These are phyloP conservation scores for Wakefieldia striispora DNA, from an alignment of 768 basidiomycete species.

Conservation along the genomic window DNA sequence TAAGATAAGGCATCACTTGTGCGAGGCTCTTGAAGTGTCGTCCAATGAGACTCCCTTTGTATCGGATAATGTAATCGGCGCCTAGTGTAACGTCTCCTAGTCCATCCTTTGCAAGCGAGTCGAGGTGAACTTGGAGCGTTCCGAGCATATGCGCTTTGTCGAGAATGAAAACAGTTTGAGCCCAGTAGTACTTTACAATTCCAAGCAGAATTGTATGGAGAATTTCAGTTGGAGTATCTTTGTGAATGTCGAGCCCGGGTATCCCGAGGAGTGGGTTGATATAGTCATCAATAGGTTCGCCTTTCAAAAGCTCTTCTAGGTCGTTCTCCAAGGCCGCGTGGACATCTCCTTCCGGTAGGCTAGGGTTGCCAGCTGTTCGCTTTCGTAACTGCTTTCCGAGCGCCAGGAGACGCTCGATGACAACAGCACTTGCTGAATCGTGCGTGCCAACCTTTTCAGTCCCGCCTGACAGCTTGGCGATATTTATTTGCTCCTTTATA, in stretches of 20 bases:
- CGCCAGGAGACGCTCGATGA: background rate
- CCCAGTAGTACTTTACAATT: conserved; percentile 35
- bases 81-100: conserved; percentile 23
- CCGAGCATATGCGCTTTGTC: conserved; percentile 19
- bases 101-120: conserved; percentile 23
- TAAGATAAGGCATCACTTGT: conserved; percentile 29
- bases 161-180: conserved; percentile 18
- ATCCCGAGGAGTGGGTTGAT: background rate
- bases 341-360: background rate
- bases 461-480: too few relatives aligned
- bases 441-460: too few relatives aligned
- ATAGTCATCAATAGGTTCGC: background rate
- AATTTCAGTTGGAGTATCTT: conserved; percentile 34
- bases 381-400: background rate
- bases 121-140: conserved; percentile 23
- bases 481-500: too few relatives aligned
- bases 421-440: too few relatives aligned
- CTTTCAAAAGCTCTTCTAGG: background rate
- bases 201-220: conserved; percentile 35
- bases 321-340: background rate
- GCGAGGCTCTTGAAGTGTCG: conserved; percentile 32
- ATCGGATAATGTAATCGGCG: conserved; percentile 33
- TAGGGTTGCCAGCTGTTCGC: background rate
- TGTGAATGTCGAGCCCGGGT: conserved; percentile 18
- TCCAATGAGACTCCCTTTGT: conserved; percentile 31